Conservation (phyloP, 2,329 filamentous ascomycete genomes). For the Endoconidiophora polonica region DNA sequence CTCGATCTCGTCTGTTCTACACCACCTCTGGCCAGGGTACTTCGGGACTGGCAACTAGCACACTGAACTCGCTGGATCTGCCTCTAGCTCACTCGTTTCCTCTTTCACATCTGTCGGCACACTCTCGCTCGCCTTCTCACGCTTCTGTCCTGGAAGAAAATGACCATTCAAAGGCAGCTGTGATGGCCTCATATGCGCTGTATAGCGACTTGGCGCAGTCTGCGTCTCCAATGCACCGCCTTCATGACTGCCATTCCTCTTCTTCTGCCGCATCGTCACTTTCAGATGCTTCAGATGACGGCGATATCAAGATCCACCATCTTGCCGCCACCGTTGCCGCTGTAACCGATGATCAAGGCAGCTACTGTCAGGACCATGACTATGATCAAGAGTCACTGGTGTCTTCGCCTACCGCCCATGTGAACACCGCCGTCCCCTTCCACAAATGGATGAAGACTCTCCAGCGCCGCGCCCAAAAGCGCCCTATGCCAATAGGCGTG, state of each 20-base stretch:
- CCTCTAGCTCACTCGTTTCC: slow-evolving; percentile 7
- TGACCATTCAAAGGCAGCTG: slow-evolving; percentile 10
- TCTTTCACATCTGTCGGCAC: slow-evolving; percentile 6
- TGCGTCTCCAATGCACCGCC: slow-evolving; percentile 1
- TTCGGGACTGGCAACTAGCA: slow-evolving; percentile 5
- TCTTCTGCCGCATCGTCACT: no score
- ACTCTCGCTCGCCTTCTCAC: slow-evolving; percentile 11
- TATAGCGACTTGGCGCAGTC: slow-evolving; percentile 10
- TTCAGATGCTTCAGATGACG: background rate
- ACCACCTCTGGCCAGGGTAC: slow-evolving; percentile 11
- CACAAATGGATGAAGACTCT: slow-evolving; percentile 58
- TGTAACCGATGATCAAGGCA: background rate
- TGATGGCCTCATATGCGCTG: slow-evolving; percentile 13
- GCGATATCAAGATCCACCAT: background rate
- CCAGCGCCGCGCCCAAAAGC: slow-evolving; percentile 37
- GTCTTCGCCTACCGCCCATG: no score
- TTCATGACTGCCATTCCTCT: slow-evolving; percentile 1
- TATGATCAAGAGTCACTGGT: background rate
- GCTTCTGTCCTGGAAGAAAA: slow-evolving; percentile 12
- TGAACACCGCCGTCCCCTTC: slow-evolving; percentile 29
- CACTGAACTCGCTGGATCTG: slow-evolving; percentile 11
- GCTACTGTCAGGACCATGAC: background rate
- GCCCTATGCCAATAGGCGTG: slow-evolving; percentile 17
- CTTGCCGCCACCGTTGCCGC: background rate
- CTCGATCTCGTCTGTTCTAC: slow-evolving; percentile 13